Conservation (phyloP, 371 early-diverging fungal species). For the Rhizomucor pusillus region DNA sequence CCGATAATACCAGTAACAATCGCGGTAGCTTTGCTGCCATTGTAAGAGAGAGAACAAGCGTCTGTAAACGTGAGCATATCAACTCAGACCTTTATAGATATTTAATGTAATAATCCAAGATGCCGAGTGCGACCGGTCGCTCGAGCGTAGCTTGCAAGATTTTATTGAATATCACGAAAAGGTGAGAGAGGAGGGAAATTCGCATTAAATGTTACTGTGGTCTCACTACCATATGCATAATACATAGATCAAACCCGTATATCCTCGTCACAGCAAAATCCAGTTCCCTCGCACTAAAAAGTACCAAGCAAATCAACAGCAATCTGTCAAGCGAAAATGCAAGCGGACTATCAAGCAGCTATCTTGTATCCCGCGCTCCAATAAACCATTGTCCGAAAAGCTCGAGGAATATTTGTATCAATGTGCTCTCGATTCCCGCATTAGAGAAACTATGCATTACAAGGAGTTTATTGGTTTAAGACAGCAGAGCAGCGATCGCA, state of each 20-base stretch:
- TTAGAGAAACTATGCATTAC: not conserved
- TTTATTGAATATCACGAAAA: conserved; percentile 52
- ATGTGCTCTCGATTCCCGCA: not conserved
- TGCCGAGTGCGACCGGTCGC: conserved; percentile 26
- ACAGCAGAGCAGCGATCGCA: conserved; percentile 47
- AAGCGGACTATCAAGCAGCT: too few relatives aligned
- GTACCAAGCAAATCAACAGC: not conserved
- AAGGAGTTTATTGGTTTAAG: conserved; percentile 43
- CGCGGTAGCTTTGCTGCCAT: not conserved
- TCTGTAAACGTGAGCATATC: not conserved
- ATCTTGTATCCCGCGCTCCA: not conserved
- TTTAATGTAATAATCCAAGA: conserved; percentile 47
- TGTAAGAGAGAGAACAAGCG: not conserved
- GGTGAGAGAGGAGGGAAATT: conserved; percentile 9
- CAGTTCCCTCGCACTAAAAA: not conserved
- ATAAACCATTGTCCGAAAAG: not conserved
- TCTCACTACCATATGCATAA: conserved; percentile 7
- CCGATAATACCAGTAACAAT: not conserved
- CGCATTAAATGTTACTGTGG: conserved; percentile 1
- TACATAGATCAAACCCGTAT: conserved; percentile 8
- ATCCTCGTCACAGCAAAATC: conserved; percentile 5
- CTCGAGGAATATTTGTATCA: not conserved
- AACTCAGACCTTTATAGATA: conserved; percentile 19
- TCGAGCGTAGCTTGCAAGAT: conserved; percentile 57
- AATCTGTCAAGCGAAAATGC: not conserved